Evolutionary conservation across 2,329 filamentous ascomycete genomes (phyloP), one percentile per base, ranked within the genome.

Genomic region (Hypoxylon sp.): DNA sequence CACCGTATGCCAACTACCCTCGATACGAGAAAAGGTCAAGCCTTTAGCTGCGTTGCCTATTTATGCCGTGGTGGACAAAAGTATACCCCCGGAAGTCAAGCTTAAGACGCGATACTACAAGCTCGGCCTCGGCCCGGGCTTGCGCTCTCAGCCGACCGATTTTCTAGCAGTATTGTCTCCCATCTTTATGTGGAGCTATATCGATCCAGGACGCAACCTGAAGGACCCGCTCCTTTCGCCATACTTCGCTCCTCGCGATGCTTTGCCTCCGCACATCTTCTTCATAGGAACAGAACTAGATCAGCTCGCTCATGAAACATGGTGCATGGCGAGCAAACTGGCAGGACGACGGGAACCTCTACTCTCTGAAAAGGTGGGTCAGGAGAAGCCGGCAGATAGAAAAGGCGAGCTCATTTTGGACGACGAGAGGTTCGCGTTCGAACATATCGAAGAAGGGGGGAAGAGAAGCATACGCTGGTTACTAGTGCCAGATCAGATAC

Each of bases 211-310:
- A 0, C 70, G 76, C 37, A 72, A 81, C 42, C 71, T 78, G 19
- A 65, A 73, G 1, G 78, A 85, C 54, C 79, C 82, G 8, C 68
- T 83, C 37, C 59, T 86, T 10, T 84, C 82, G 39, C 83, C 84
- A 0, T 63, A 67, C 22, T 80, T 74, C 39, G 75, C 77, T 4
- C 50, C 70, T 10, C 74, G 77, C 14, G 75, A 79, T 13, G 44
- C 69, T 22, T 74, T 86, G 31, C 84, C 84, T 4, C 73, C 72
- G 17, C 76, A 80, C 48, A 75, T 86, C 3, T 85, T 83, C 67
- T 71, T 84, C 35, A 67, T 85, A 5, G 82, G 75, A 0, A 79
- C 79, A 13, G 82, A 86, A 76, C 78, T 83, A 59, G 85, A 86
- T 72, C 80, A 84, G 74, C 72, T 85, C 13, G 80, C 79, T 1